Conservation (phyloP, 768 basidiomycete species). For the Leccinum broughii region DNA sequence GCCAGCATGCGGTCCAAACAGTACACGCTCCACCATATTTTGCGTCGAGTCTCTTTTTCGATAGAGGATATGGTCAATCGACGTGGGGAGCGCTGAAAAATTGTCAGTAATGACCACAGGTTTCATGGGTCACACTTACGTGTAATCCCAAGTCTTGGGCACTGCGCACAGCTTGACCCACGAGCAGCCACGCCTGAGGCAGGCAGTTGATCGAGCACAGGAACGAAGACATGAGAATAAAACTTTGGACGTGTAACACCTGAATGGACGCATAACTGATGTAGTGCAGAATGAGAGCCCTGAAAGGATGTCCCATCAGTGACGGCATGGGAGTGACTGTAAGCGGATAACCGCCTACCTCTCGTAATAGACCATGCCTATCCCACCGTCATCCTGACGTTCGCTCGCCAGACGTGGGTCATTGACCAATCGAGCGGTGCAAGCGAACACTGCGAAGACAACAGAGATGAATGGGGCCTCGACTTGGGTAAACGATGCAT, state of each 20-base stretch:
- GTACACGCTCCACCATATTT: conserved; percentile 96
- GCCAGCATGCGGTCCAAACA: conserved; percentile 91
- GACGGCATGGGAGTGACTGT: not conserved
- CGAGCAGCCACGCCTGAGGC: conserved; percentile 90
- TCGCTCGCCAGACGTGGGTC: conserved; percentile 67
- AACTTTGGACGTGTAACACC: conserved; percentile 85
- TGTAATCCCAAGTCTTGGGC: conserved; percentile 92
- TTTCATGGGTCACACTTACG: conserved; percentile 49
- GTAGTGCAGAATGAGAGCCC: conserved; percentile 87
- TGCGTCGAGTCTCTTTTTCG: conserved; percentile 86
- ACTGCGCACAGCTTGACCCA: conserved; percentile 86
- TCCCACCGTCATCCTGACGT: conserved; percentile 72
- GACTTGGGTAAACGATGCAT: conserved; percentile 50
- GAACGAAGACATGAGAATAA: conserved; percentile 86
- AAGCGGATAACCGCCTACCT: conserved; percentile 48
- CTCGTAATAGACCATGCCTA: conserved; percentile 90
- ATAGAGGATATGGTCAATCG: conserved; percentile 66
- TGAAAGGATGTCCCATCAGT: conserved; percentile 31
- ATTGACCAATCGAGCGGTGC: conserved; percentile 75
- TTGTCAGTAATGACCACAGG: conserved; percentile 17
- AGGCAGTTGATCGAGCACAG: conserved; percentile 91
- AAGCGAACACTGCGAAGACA: conserved; percentile 89
- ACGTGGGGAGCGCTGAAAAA: conserved; percentile 72
- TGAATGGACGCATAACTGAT: conserved; percentile 88
- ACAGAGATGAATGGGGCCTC: conserved; percentile 80